These are phyloP conservation scores for Aurantiochytrium sp. DNA, from an alignment of 108 stramenopile species.

Conservation along the genomic window DNA sequence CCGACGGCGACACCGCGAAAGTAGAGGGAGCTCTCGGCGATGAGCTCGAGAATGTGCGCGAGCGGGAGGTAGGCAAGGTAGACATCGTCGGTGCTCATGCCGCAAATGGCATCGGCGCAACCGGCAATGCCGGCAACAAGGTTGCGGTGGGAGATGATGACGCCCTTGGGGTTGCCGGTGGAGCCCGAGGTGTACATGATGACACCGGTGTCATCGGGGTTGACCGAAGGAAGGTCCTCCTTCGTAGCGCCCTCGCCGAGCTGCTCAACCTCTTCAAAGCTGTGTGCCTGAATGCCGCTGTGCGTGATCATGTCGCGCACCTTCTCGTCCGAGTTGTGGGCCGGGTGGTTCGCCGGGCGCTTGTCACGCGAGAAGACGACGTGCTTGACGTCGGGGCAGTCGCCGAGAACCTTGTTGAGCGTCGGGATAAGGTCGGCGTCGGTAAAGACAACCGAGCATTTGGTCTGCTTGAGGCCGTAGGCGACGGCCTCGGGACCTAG, in stretches of 20 bases:
- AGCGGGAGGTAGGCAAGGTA: slow-evolving; percentile 31
- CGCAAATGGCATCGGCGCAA: slow-evolving; percentile 30
- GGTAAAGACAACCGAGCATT: slow-evolving; percentile 69
- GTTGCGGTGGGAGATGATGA: slow-evolving; percentile 75
- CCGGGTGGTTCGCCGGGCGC: background rate
- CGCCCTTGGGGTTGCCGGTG: slow-evolving; percentile 91
- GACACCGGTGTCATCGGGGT: slow-evolving; percentile 70
- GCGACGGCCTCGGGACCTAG: slow-evolving; percentile 78
- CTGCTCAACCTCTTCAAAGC: background rate
- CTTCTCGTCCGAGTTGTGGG: background rate
- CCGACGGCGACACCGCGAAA: slow-evolving; percentile 2
- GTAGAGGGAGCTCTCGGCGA: background rate
- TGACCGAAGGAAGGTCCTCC: background rate
- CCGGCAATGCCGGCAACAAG: slow-evolving; percentile 61
- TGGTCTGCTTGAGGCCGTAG: slow-evolving; percentile 70
- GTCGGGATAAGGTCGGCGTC: slow-evolving; percentile 55
- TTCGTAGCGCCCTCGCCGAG: background rate
- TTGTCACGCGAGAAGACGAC: background rate
- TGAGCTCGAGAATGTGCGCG: slow-evolving; percentile 26
- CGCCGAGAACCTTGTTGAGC: slow-evolving; percentile 43
- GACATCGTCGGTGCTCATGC: background rate
- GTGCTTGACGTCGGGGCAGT: background rate
- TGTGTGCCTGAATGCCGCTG: background rate
- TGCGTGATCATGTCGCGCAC: background rate
- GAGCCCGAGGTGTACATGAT: slow-evolving; percentile 93